Conservation (phyloP, 202 grass and related monocot genomes). For the Musa balbisiana region DNA sequence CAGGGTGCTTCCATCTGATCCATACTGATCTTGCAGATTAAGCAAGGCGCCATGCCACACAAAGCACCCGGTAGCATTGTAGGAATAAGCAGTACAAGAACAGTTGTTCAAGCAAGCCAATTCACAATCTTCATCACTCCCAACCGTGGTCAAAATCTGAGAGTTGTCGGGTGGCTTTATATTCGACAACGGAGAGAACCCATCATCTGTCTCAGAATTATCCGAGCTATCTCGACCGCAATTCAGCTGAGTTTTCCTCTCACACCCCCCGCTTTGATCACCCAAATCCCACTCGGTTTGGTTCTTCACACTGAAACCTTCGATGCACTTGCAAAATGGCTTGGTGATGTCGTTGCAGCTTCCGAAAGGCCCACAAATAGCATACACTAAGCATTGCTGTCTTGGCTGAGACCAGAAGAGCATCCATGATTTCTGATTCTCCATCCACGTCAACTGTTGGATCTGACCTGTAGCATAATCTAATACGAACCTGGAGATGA, state of each 20-base stretch:
- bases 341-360: constrained; percentile 32
- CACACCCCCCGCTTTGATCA: constrained; percentile 32
- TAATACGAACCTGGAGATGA: constrained; percentile 28
- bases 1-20: constrained; percentile 32
- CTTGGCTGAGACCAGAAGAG: constrained; percentile 46
- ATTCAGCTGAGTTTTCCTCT: constrained; percentile 19
- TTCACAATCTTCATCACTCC: neutral
- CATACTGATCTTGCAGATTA: constrained; percentile 47
- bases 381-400: constrained; percentile 40
- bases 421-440: constrained; percentile 9
- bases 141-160: neutral
- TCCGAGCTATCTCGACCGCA: neutral
- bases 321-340: constrained; percentile 34
- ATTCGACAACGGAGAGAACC: constrained; percentile 22
- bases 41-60: constrained; percentile 45
- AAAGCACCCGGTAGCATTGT: neutral
- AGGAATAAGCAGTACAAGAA: neutral
- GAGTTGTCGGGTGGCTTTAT: neutral
- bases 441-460: constrained; percentile 32
- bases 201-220: constrained; percentile 28
- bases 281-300: constrained; percentile 15
- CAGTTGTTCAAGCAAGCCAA: neutral
- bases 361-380: constrained; percentile 32
- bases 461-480: constrained; percentile 33
- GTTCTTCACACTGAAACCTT: constrained; percentile 22